Conservation (phyloP, 257 asterid genomes). For the Nicotiana noctiflora region DNA sequence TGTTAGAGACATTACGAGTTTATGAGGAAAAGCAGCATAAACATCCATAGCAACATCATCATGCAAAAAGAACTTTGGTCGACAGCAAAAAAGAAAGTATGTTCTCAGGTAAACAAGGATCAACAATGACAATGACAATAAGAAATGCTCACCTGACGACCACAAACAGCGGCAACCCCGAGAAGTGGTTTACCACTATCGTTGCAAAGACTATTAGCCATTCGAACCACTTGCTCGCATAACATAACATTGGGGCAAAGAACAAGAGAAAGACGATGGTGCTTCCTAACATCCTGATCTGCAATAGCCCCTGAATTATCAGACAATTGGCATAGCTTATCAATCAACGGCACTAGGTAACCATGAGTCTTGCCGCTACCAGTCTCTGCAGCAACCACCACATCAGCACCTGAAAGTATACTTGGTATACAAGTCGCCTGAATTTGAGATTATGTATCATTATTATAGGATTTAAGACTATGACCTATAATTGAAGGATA, state of each 20-base stretch:
- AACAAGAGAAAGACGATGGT: constrained; percentile 51
- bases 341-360: constrained; percentile 75
- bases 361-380: constrained; percentile 98
- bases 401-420: constrained; percentile 79
- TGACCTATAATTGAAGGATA: neutral
- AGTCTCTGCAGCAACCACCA: constrained; percentile 94
- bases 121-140: neutral
- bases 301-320: constrained; percentile 28
- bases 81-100: neutral
- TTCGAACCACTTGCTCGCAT: constrained; percentile 94
- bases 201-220: constrained; percentile 69
- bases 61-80: neutral
- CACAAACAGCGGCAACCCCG: constrained; percentile 69
- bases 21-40: neutral
- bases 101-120: neutral
- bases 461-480: constrained; percentile 3
- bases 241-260: constrained; percentile 94
- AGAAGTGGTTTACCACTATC: constrained; percentile 59
- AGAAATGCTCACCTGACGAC: constrained; percentile 61
- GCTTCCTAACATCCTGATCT: constrained; percentile 26
- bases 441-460: constrained; percentile 23
- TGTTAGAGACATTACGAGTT: neutral
- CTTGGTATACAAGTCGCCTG: constrained; percentile 81
- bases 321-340: constrained; percentile 40
- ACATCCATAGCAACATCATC: neutral